phyloP scores from a whole-genome alignment of 108 stramenopile species.

The Skeletonema potamos region DNA sequence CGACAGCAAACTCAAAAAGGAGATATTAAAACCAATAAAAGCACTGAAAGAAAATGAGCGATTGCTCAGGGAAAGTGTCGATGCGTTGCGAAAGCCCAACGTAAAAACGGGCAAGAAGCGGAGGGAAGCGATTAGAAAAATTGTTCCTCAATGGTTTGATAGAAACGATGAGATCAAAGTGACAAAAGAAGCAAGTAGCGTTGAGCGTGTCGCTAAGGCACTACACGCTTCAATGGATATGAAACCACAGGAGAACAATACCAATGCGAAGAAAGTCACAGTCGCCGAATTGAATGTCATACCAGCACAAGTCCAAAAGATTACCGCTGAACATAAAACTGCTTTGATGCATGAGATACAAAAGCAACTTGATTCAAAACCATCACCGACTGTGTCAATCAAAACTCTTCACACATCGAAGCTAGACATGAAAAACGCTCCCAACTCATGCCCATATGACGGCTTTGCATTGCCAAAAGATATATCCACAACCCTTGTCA shows the following conservation, averaged over 20 bases:
- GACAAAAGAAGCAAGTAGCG: not conserved
- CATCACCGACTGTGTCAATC: slow-evolving; percentile 1
- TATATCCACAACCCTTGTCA: slow-evolving; percentile 52
- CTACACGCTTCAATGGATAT: not conserved
- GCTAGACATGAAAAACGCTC: slow-evolving; percentile 19
- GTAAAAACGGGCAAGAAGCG: slow-evolving; percentile 18
- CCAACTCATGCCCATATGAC: slow-evolving; percentile 37
- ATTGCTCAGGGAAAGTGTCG: slow-evolving; percentile 24
- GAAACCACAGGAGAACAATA: not conserved
- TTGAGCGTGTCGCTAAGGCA: not conserved
- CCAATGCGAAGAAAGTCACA: not conserved
- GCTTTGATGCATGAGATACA: slow-evolving; percentile 26
- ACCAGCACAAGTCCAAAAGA: not conserved
- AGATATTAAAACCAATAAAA: slow-evolving; percentile 26
- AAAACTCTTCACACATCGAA: slow-evolving; percentile 26
- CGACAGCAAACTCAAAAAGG: slow-evolving; percentile 17
- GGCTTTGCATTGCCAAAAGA: slow-evolving; percentile 20
- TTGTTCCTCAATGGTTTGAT: slow-evolving; percentile 41
- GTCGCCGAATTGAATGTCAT: not conserved
- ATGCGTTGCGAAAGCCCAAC: slow-evolving; percentile 15
- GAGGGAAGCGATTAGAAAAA: slow-evolving; percentile 19
- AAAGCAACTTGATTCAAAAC: slow-evolving; percentile 23
- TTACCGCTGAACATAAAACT: not conserved
- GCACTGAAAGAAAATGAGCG: slow-evolving; percentile 37
- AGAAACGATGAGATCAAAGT: slow-evolving; percentile 12